phyloP scores from a whole-genome alignment of 202 grass and related monocot species.

The Schoenoplectus triqueter region DNA sequence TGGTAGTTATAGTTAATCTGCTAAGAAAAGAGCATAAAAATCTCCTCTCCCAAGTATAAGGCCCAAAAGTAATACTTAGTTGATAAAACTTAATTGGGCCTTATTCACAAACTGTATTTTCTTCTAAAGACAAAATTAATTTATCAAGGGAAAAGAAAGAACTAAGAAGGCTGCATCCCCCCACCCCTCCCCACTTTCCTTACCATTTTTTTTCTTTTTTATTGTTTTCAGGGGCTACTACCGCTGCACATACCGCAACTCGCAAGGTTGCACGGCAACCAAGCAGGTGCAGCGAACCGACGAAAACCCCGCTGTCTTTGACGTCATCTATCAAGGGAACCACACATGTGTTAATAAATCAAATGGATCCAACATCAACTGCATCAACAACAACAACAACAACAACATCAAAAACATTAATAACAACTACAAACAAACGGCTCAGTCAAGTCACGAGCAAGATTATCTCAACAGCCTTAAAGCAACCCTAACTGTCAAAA shows the following conservation, averaged over 20 bases:
- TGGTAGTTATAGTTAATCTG: neutral
- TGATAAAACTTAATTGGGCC: neutral
- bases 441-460: constrained; percentile 39
- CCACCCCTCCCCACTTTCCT: neutral
- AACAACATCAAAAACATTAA: neutral
- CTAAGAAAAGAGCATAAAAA: neutral
- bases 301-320: constrained; percentile 55
- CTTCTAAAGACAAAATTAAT: constrained; percentile 1
- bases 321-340: constrained; percentile 62
- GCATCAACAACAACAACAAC: neutral
- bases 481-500: constrained; percentile 55
- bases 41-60: neutral
- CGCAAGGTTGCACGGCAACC: constrained; percentile 62
- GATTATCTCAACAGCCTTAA: constrained; percentile 53
- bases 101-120: neutral
- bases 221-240: constrained; percentile 66
- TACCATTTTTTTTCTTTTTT: neutral
- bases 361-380: neutral
- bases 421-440: neutral
- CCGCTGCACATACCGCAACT: constrained; percentile 69
- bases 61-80: neutral
- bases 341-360: constrained; percentile 61
- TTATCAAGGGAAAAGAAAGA: neutral
- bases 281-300: constrained; percentile 92
- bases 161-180: neutral